These are phyloP conservation scores for Diversispora epigaea DNA, from an alignment of 192 early-diverging fungal species.

Conservation along the genomic window DNA sequence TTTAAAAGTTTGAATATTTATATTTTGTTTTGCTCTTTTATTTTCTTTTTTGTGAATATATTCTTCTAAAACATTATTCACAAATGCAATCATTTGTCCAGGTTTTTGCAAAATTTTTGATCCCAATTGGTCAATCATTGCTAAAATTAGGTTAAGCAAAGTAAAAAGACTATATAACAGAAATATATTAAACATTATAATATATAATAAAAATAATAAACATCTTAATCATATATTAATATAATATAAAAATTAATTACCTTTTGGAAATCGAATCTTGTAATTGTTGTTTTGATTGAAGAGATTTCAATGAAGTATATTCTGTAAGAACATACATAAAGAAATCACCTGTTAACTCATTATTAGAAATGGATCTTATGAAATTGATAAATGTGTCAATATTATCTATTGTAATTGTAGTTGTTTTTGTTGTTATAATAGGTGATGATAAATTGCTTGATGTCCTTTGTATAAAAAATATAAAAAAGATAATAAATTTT, in stretches of 20 bases:
- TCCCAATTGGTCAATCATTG: constrained; percentile 69
- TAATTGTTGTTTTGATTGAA: constrained; percentile 31
- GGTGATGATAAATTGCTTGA: no score
- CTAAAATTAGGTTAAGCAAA: constrained; percentile 58
- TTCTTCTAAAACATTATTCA: constrained; percentile 61
- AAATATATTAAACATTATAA: background rate
- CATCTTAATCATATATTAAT: no score
- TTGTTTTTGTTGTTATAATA: constrained; percentile 34
- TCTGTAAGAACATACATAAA: constrained; percentile 77
- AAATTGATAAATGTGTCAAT: constrained; percentile 66
- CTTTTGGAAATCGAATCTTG: no score
- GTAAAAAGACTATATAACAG: constrained; percentile 52
- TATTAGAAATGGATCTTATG: constrained; percentile 48
- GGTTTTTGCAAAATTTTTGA: constrained; percentile 74
- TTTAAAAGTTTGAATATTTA: background rate
- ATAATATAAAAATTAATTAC: no score
- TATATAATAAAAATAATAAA: no score
- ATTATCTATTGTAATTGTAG: constrained; percentile 51
- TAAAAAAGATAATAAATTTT: no score
- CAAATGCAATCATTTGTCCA: constrained; percentile 72
- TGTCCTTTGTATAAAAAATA: no score
- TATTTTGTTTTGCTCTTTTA: background rate
- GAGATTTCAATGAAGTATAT: constrained; percentile 56
- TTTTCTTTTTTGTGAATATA: constrained; percentile 6
- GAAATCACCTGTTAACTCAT: constrained; percentile 64